Evolutionary conservation across 139 green algal species (phyloP), one percentile per base, ranked within the genome.

Genomic region (Mychonastes homosphaera): DNA sequence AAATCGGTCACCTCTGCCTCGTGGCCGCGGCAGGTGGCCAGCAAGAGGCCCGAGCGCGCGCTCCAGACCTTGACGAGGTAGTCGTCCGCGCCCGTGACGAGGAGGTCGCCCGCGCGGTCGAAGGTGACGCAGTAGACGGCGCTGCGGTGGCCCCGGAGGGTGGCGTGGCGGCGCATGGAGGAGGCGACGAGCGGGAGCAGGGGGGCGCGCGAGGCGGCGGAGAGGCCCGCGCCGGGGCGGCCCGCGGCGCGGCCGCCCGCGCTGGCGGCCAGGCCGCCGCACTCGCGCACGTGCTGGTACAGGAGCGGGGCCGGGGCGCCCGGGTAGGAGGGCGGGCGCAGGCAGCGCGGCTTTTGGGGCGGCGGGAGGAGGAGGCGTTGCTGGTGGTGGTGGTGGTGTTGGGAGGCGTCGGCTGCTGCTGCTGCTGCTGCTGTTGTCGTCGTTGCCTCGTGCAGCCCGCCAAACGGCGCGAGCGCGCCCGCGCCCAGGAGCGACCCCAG

Each of bases 41-140:
- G 68, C 66, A 92, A 64, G 47, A 83, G 19, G 0, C 67, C 76
- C 2, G 84, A 92, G 13, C 46, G 18, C 2, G 62, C 59, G 3
- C 56, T 78, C 84, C 84, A 92, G 27, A 92, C 78, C 79, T 94
- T 94, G 48, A 94, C 77, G 2, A 88, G 53, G 10, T 56, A 68
- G 62, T 94, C 86, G 60, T 94, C 86, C 13, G 80, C 84, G 26
- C 85, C 86, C 27, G 86, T 94, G 48, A 90, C 64, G 13, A 94
- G 44, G 27, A 67, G 60, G 12, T 63, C 34, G 12, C 78, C 79
- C 0, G 19, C 52, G 21, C 58, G 58, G 73, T 87, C 81, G 61
- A 77, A 83, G 6, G 64, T 47, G 19, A 87, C 46, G 62, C 76
- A 87, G 70, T 91, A 94, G n/a, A 85, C 78, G 0, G 77, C 76